Conservation (phyloP, 2,329 filamentous ascomycete species). For the Ophiostoma novo-ulmi region DNA sequence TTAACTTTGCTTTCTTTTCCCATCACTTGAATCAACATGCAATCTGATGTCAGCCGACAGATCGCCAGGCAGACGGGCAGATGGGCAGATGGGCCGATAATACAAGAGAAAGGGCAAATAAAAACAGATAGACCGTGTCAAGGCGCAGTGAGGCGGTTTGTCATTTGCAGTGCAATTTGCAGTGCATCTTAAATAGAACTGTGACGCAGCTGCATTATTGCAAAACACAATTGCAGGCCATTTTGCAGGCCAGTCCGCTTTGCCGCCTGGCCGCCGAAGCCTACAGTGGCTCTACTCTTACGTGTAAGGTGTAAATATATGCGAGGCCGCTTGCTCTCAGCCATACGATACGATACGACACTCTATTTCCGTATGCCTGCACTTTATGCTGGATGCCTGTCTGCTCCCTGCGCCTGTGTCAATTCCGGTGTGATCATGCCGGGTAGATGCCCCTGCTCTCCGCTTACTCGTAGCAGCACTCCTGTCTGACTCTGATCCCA, state of each 20-base stretch:
- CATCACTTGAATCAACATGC: background rate
- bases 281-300: background rate
- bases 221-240: background rate
- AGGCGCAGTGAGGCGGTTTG: background rate
- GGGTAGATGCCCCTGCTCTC: background rate
- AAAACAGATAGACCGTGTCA: background rate
- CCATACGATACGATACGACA: background rate
- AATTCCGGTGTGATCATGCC: background rate
- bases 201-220: background rate
- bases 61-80: background rate
- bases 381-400: background rate
- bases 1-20: background rate
- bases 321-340: background rate
- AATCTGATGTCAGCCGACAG: constrained; percentile 8
- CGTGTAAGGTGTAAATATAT: background rate
- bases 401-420: background rate
- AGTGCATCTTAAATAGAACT: background rate
- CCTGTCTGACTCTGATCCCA: background rate
- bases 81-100: background rate
- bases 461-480: background rate
- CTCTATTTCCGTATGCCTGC: background rate
- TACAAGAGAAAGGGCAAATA: background rate
- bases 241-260: background rate
- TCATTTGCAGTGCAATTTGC: background rate
- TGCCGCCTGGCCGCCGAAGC: background rate